These are phyloP conservation scores for Saturnispora serradocipensis DNA, from an alignment of 805 yeast genomes.

Conservation along the genomic window DNA sequence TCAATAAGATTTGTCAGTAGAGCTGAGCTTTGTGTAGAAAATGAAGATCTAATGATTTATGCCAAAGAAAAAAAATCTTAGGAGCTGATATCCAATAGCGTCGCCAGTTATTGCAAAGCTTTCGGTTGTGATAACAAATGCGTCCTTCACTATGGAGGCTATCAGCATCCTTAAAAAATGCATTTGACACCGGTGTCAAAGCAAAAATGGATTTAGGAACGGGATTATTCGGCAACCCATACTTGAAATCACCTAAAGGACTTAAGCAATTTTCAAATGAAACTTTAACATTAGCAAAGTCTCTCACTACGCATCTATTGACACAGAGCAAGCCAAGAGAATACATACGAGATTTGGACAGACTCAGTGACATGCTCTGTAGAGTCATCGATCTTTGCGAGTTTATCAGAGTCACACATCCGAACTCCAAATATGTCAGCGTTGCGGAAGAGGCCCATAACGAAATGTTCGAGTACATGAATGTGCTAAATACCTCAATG, in stretches of 20 bases:
- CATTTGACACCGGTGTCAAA: slow-evolving; percentile 3
- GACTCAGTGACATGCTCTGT: slow-evolving; percentile 80
- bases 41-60: too few species aligned
- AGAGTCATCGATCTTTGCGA: slow-evolving; percentile 92
- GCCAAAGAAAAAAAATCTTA: background rate
- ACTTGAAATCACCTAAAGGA: slow-evolving; percentile 61
- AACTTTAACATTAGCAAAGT: slow-evolving; percentile 58
- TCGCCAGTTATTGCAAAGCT: background rate
- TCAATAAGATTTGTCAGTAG: background rate
- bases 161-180: slow-evolving; percentile 3
- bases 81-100: background rate
- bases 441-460: slow-evolving; percentile 89
- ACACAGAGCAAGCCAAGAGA: slow-evolving; percentile 31
- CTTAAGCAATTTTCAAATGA: slow-evolving; percentile 53
- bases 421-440: slow-evolving; percentile 54
- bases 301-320: slow-evolving; percentile 49
- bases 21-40: background rate
- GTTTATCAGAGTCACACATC: slow-evolving; percentile 83
- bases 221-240: slow-evolving; percentile 73
- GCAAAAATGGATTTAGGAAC: slow-evolving; percentile 19
- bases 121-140: background rate
- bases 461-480: slow-evolving; percentile 88
- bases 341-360: slow-evolving; percentile 64
- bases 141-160: background rate
- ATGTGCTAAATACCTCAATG: slow-evolving; percentile 75